Evolutionary conservation across 805 yeast genomes (phyloP), one percentile per base, ranked within the genome.

Genomic region (Lachancea thermotolerans): DNA sequence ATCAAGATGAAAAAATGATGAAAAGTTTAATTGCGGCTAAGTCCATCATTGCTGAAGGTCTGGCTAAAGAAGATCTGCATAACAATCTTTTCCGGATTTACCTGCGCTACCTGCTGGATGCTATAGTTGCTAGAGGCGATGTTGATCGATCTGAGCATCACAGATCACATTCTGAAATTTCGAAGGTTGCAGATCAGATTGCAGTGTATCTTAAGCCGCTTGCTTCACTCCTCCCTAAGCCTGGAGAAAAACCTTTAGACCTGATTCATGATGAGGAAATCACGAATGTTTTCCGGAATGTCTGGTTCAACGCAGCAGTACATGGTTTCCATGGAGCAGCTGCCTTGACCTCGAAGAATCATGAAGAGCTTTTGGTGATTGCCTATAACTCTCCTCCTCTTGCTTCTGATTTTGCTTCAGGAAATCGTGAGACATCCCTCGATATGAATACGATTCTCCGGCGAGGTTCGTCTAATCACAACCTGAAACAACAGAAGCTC

Each of bases 241-340:
- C 73, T 6, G 69, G 70, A 30, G 72, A 73, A 27, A 53, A 59
- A 4, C 79, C 84, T 0, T 55, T 69, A 17, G 62, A 57, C 10
- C 41, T 38, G 18, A 37, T 18, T 15, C 40, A 27, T 15, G 65
- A 82, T 50, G 76, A 77, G 34, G 68, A 68, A 1, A 68, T 79
- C 1, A 68, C 79, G 39, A 72, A 75, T 38, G 68, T 81, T 48
- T 87, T 91, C 70, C 76, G 95, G 58, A 85, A 93, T 63, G 79
- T 88, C 37, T 93, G 99, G 99, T 88, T 87, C 63, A 93, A 91
- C 58, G 71, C 93, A 73, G 91, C 82, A 3, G 85, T 90, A 25
- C 96, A 93, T 64, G 99, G 99, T 0, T 88, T 81, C 60, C 75
- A 79, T n/a, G 70, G 71, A 45, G 71, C 71, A 32, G 80, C 93